Percentiles rank a stretch among this genome's conserved stretches.
phyloP scores from a whole-genome alignment of 805 yeast genomes.

The Clavispora fructus region DNA sequence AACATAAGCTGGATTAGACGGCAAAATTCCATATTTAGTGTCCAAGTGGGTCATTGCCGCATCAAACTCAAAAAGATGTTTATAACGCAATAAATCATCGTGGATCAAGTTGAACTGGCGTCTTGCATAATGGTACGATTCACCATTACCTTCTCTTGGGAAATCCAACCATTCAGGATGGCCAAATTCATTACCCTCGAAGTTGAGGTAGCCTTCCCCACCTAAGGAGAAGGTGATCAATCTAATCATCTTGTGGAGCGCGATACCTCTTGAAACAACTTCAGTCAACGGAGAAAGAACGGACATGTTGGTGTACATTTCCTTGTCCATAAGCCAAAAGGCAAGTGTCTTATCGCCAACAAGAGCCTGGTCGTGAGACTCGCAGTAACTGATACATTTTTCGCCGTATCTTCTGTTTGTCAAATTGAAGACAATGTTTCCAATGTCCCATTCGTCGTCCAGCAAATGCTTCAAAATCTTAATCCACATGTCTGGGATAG shows the following conservation, averaged over 20 bases:
- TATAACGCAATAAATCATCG: constrained; percentile 76
- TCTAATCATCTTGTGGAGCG: constrained; percentile 88
- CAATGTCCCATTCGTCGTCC: constrained; percentile 93
- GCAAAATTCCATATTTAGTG: constrained; percentile 63
- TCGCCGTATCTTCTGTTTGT: constrained; percentile 87
- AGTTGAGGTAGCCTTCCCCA: constrained; percentile 93
- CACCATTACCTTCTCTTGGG: constrained; percentile 84
- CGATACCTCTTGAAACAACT: constrained; percentile 80
- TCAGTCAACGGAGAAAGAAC: constrained; percentile 66
- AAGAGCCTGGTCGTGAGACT: constrained; percentile 94
- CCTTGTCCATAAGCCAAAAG: constrained; percentile 97
- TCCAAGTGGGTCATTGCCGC: constrained; percentile 78
- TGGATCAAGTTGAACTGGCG: constrained; percentile 87
- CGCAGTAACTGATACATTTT: constrained; percentile 86
- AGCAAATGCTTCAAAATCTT: constrained; percentile 74
- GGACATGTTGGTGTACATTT: constrained; percentile 96
- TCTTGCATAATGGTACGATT: constrained; percentile 89
- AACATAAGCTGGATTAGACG: constrained; percentile 68
- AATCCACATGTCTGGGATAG: constrained; percentile 99
- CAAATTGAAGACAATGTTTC: constrained; percentile 69
- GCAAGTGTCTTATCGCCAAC: constrained; percentile 97
- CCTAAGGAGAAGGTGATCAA: constrained; percentile 85
- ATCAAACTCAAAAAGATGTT: constrained; percentile 76
- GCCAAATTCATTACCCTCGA: constrained; percentile 97
- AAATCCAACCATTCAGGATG: constrained; percentile 99